Base-by-base conservation (phyloP, 345 rosid genomes). In the Tarenaya hassleriana region DNA sequence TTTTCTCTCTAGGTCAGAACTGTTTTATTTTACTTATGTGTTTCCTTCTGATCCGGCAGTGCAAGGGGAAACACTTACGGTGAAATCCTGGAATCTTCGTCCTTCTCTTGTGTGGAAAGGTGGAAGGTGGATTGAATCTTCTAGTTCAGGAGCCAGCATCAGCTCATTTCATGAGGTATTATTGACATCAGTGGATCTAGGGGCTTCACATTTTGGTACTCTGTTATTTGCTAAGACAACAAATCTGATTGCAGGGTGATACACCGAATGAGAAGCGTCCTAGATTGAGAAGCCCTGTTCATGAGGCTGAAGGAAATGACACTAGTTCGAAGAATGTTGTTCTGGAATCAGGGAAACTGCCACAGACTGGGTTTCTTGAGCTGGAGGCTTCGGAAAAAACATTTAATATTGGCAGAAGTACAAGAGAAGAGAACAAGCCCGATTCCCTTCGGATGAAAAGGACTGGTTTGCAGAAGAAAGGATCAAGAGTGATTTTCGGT, bases 71-170 rank as follows among this genome's bases (percentile, higher is more conserved):
- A 81, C 72, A 14, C 49, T 77, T 39, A 64, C 55, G 24, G 67
- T 82, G 48, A 76, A 69, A 74, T 80, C 88, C 27, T 88, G 95
- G 94, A 73, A 83, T 69, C 95, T 88, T 46, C 83, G 94, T 35
- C 84, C 96, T 52, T 88, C 95, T 70, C 77, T 84, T 54, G 53
- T 75, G 12, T 88, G 99, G 97, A 82, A 73, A 70, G 76, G 80
- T 66, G 86, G 95, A 73, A 75, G 62, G 61, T 94, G 99, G 99
- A 69, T 83, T 68, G 92, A 83, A 51, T 86, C 86, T 73, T 71
- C 94, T 32, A 65, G 57, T 71, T 67, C 76, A 19, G 60, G 58
- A 55, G 79, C 60, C 50, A 75, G 60, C 31, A 63, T 47, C 53
- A 52, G 17, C 27, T 29, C 75, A 16, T 67, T 78, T 15, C 77